Evolutionary conservation across 345 rosid species (phyloP), one percentile per base, ranked within the genome.

Genomic region (Noccaea caerulescens): DNA sequence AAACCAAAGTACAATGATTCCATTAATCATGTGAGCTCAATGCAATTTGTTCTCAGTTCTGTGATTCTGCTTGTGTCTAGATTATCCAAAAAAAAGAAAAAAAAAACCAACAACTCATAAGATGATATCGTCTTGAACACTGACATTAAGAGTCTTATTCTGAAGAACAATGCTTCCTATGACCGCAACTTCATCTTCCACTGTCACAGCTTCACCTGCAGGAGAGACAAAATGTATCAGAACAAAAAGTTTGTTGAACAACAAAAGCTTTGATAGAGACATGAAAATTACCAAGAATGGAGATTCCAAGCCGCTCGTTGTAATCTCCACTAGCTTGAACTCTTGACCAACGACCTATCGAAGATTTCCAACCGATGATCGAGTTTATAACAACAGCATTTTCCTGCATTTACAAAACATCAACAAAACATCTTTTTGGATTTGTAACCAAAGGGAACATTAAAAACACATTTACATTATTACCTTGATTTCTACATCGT

Each of bases 311-410:
- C 80, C 85, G 85, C 9, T 87, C 79, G 61, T 80, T 80, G 83
- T 86, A 81, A 74, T 86, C 97, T 66, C 90, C 97, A 57, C 82
- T 79, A 38, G 87, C 97, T 87, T 91, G 71, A 71, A 89, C 88
- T 43, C 96, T 79, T 33, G 97, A 86, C 96, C 97, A 91, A 78
- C 77, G 74, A 18, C 97, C 96, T 8, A 91, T 51, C 1, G 89
- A 88, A 4, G 97, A 88, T 73, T 84, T 91, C 97, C 97, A 91
- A 13, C 91, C 97, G 18, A 88, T 73, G 27, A 88, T 88, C 4
- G 96, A 78, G 75, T 86, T 80, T 63, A 87, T 83, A 10, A 88
- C 90, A 62, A 91, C 84, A 5, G 86, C 91, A 79, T 91, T 88
- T 61, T 87, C 96, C 96, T 91, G 82, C 56, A 62, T 46, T 46